phyloP scores from a whole-genome alignment of 345 rosid genomes.

The Arabis hirsuta region DNA sequence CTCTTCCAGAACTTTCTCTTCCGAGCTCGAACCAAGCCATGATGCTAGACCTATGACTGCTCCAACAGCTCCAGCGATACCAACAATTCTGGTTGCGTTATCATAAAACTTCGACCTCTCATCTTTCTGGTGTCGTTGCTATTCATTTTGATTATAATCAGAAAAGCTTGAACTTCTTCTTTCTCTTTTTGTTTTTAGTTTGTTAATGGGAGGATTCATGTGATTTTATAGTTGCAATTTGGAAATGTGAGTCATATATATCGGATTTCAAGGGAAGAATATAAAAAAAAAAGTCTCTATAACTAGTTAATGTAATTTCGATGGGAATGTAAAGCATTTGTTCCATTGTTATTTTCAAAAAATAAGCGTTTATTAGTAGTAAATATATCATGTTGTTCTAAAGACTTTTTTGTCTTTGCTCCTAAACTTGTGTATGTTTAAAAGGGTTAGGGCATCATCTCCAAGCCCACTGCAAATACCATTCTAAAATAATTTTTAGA shows the following conservation, averaged over 20 bases:
- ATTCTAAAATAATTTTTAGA: too few relatives aligned
- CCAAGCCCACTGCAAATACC: too few relatives aligned
- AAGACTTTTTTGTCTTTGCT: too few relatives aligned
- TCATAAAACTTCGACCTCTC: background rate
- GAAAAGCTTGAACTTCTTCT: background rate
- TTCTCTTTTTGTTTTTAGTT: background rate
- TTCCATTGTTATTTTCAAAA: background rate
- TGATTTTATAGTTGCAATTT: slow-evolving; percentile 1
- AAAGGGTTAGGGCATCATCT: too few relatives aligned
- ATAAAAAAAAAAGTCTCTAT: background rate
- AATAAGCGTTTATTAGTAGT: background rate
- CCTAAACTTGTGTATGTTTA: too few relatives aligned
- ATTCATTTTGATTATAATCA: slow-evolving; percentile 9
- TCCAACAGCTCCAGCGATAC: slow-evolving; percentile 31
- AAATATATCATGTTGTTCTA: too few relatives aligned
- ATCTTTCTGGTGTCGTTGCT: background rate
- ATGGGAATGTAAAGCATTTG: slow-evolving; percentile 1
- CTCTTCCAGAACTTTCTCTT: background rate
- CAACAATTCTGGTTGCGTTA: slow-evolving; percentile 6
- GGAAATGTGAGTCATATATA: background rate
- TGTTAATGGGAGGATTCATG: background rate
- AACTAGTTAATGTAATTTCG: background rate
- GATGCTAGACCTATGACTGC: background rate
- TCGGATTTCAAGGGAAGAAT: background rate
- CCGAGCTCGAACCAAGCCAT: slow-evolving; percentile 12